Evolutionary conservation across 345 rosid species (phyloP).

Genomic region (Boechera retrofracta): DNA sequence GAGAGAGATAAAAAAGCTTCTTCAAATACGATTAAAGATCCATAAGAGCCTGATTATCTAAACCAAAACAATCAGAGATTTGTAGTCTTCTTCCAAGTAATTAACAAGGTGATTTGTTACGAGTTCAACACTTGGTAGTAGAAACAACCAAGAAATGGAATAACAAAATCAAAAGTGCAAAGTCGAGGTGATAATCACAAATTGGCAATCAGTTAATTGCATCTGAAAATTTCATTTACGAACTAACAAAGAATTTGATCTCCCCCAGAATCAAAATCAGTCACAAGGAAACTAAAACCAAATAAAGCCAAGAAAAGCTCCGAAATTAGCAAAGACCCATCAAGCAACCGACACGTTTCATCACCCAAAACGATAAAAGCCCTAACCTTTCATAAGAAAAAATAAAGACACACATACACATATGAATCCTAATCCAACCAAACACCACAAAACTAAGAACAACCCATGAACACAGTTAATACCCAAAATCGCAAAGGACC

Average conservation of each 20-base stretch:
- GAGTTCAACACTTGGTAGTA: constrained; percentile 3
- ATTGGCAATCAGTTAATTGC: background rate
- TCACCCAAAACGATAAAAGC: constrained; percentile 32
- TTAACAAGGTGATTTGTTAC: background rate
- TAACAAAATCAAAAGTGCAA: no score
- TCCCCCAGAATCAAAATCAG: constrained; percentile 14
- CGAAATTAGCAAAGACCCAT: constrained; percentile 28
- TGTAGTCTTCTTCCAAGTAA: background rate
- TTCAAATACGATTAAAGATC: background rate
- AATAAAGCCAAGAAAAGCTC: constrained; percentile 33
- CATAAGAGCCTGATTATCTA: background rate
- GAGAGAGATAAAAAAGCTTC: background rate
- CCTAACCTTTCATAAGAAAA: constrained; percentile 6
- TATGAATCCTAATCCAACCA: constrained; percentile 19
- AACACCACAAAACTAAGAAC: constrained; percentile 24
- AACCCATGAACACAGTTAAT: constrained; percentile 16
- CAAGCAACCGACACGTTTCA: constrained; percentile 43
- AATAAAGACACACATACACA: background rate
- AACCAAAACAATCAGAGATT: constrained; percentile 8
- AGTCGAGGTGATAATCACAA: background rate
- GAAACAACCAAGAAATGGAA: background rate
- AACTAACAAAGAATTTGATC: background rate
- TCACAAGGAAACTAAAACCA: background rate
- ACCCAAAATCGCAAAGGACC: constrained; percentile 8
- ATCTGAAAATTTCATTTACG: background rate